Base-by-base conservation (phyloP, 805 yeast genomes). In the Teunomyces barrocoloradensis region DNA sequence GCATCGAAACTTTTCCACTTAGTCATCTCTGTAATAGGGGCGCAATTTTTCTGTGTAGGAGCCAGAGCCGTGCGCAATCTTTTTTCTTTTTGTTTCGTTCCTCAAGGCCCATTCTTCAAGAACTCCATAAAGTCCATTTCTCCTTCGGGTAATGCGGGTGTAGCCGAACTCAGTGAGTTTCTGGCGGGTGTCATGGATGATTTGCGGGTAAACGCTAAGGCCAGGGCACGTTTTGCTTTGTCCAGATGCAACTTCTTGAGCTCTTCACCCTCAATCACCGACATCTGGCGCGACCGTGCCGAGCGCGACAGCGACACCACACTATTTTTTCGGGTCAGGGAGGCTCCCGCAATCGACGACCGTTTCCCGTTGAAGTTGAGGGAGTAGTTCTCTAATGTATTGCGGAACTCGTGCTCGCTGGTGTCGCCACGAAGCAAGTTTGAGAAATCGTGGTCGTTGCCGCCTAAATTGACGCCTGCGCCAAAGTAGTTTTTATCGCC, bases 81-180 rank as follows among this genome's bases (percentile, higher is more conserved):
- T 13, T 7, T 13, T 12, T 18, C 4, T 18, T 18, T 15, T 15
- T n/a, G n/a, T n/a, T n/a, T n/a, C n/a, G n/a, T n/a, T 32, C 44
- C 20, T 38, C 40, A 45, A 57, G 75, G 77, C 1, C 79, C 80
- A 29, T 60, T 63, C 32, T 66, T 68, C 49, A 78, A 64, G 51
- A 78, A 75, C 49, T 76, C 81, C 54, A 77, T 44, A 43, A 78
- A 64, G 53, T 77, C 81, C 60, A 77, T 64, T 46, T 71, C 78
- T 17, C 61, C 65, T 6, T 60, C 63, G 3, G 52, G 60, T 12
- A 59, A 68, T 1, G 38, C 17, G 10, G 28, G 21, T 7, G 27
- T 30, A 11, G 15, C 43, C n/a, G 34, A 25, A n/a, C 43, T 28
- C 20, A 10, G 28, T 3, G 43, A 11, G 27, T n/a, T 23, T 13